Conservation (phyloP, 345 rosid species). For the Viola odorata region DNA sequence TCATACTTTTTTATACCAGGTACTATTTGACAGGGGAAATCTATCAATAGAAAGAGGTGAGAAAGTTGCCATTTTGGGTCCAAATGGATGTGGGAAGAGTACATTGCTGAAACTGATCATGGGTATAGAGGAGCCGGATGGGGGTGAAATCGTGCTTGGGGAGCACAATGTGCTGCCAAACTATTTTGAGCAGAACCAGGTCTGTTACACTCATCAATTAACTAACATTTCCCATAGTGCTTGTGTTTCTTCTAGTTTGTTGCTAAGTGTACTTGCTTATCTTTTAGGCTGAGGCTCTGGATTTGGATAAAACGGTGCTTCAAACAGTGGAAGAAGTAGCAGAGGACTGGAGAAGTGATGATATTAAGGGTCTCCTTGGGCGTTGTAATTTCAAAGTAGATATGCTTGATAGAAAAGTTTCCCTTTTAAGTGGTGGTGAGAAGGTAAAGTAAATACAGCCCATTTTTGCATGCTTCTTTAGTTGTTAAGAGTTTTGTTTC, state of each 20-base stretch:
- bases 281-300: constrained; percentile 86
- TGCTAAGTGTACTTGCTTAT: too few relatives aligned
- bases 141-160: constrained; percentile 73
- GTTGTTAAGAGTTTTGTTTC: too few relatives aligned
- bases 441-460: constrained; percentile 49
- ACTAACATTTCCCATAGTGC: background rate
- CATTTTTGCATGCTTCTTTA: too few relatives aligned
- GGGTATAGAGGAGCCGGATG: constrained; percentile 65
- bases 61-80: constrained; percentile 85
- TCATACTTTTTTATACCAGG: constrained; percentile 34
- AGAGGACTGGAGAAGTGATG: constrained; percentile 91
- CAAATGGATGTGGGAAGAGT: constrained; percentile 95
- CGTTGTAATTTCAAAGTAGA: constrained; percentile 96
- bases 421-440: constrained; percentile 93
- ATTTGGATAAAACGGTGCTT: constrained; percentile 79
- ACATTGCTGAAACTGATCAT: constrained; percentile 78
- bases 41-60: constrained; percentile 77
- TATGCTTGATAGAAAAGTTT: constrained; percentile 91
- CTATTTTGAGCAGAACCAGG: constrained; percentile 99
- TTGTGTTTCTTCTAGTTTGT: constrained; percentile 1
- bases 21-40: constrained; percentile 64
- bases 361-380: constrained; percentile 92
- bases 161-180: constrained; percentile 93
- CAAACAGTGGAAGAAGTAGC: constrained; percentile 86
- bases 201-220: constrained; percentile 13